Base-by-base conservation (phyloP, 1,284 basidiomycete genomes). In the Sporisorium iseilematis-ciliati region DNA sequence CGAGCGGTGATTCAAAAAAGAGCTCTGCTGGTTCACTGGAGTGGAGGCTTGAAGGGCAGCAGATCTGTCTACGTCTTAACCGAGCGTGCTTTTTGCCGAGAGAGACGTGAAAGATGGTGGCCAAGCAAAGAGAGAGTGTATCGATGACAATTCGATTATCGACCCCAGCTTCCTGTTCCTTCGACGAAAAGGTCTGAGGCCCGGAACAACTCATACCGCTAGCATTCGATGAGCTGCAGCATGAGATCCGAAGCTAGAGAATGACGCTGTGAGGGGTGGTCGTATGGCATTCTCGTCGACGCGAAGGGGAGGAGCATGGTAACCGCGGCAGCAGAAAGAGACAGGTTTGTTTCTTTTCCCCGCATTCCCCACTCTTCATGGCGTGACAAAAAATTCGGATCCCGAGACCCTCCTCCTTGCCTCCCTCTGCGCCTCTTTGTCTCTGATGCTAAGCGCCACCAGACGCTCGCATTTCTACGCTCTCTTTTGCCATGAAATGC, bases 261-360 rank as follows among this genome's bases (percentile, higher is more conserved):
- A 29, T 18, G 29, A n/a, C 12, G 12, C 48, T 10, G 16, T 25
- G 43, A 11, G 26, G 46, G 7, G 8, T 8, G 20, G 16, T 26
- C 16, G 48, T 49, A 18, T 12, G 3, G n/a, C 48, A 31, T 11
- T 49, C 26, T 29, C 6, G 25, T n/a, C 48, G 26, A 31, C n/a
- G 48, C 6, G 12, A 7, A 49, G 18, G 16, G n/a, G n/a, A n/a
- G n/a, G 31, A 25, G 43, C 21, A 23, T 18, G 48, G 21, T 33
- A 64, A 42, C 62, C 62, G 62, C 62, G 62, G 62, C 43, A 52
- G 62, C 43, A 52, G 23, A 26, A 26, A 20, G 23, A 41, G 18
- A 21, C 10, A 45, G 29, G 29, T 14, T 20, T 31, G 16, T 40
- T 46, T 45, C n/a, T 56, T 62, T 62, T 62, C 60, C 60, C 60